phyloP scores from a whole-genome alignment of 176 grass and related monocot genomes.

The Zoysia japonica region DNA sequence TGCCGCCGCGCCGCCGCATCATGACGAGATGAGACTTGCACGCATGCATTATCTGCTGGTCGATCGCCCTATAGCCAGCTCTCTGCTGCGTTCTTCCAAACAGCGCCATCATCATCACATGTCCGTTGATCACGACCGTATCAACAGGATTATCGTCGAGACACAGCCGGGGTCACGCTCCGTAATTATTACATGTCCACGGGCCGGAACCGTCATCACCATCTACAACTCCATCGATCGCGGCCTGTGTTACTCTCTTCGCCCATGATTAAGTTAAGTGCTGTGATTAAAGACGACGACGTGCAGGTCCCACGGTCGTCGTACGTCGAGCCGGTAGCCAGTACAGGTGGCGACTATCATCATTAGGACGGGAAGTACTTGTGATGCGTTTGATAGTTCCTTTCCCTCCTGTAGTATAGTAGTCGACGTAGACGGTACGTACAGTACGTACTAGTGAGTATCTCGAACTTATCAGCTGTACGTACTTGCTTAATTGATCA shows the following conservation, averaged over 20 bases:
- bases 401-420: too few species aligned
- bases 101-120: neutral
- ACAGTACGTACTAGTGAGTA: neutral
- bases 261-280: neutral
- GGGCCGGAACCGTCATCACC: neutral
- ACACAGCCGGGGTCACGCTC: neutral
- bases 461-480: neutral
- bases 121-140: neutral
- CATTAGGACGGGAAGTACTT: too few species aligned
- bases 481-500: neutral
- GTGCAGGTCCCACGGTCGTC: too few species aligned
- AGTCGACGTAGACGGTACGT: too few species aligned
- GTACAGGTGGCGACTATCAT: too few species aligned
- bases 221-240: too few species aligned
- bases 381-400: too few species aligned
- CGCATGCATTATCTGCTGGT: neutral
- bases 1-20: neutral
- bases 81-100: neutral
- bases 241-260: too few species aligned
- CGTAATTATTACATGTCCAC: neutral
- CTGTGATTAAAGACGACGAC: neutral
- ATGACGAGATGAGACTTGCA: neutral
- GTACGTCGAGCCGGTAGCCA: too few species aligned
- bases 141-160: neutral
- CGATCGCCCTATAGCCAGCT: neutral